These are phyloP conservation scores for Mycena vulgaris DNA, from an alignment of 768 basidiomycete genomes.

Conservation along the genomic window DNA sequence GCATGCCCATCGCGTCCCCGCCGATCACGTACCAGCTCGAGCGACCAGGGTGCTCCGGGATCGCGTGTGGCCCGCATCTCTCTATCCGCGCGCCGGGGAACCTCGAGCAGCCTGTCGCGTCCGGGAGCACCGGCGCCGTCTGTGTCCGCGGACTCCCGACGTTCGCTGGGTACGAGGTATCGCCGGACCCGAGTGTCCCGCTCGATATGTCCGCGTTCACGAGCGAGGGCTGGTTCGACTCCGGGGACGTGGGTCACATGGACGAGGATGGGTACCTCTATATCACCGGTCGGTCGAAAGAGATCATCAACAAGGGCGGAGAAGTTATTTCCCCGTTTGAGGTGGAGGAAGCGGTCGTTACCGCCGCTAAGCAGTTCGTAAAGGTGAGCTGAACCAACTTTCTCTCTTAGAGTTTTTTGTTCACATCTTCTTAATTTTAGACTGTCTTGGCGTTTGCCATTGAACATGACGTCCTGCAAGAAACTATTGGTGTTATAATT, in stretches of 20 bases:
- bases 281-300: conserved; percentile 72
- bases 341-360: conserved; percentile 69
- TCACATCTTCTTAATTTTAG: conserved; percentile 36
- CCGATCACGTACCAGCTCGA: conserved; percentile 60
- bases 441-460: conserved; percentile 60
- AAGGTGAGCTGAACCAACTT: conserved; percentile 48
- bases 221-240: conserved; percentile 68
- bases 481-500: conserved; percentile 62
- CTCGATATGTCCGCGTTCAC: conserved; percentile 65
- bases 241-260: conserved; percentile 64
- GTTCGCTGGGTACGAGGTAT: conserved; percentile 66
- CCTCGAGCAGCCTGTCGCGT: conserved; percentile 53
- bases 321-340: conserved; percentile 76
- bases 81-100: conserved; percentile 58
- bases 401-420: background rate
- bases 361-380: conserved; percentile 57
- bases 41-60: conserved; percentile 63
- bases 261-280: conserved; percentile 64
- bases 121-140: conserved; percentile 64
- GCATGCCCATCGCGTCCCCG: conserved; percentile 67
- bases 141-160: conserved; percentile 70
- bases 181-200: conserved; percentile 57
- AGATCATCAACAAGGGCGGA: conserved; percentile 73
- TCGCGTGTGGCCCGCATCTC: conserved; percentile 63
- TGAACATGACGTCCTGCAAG: conserved; percentile 64